Conservation (phyloP, 2,329 filamentous ascomycete species). For the Aspergillus tamarii region DNA sequence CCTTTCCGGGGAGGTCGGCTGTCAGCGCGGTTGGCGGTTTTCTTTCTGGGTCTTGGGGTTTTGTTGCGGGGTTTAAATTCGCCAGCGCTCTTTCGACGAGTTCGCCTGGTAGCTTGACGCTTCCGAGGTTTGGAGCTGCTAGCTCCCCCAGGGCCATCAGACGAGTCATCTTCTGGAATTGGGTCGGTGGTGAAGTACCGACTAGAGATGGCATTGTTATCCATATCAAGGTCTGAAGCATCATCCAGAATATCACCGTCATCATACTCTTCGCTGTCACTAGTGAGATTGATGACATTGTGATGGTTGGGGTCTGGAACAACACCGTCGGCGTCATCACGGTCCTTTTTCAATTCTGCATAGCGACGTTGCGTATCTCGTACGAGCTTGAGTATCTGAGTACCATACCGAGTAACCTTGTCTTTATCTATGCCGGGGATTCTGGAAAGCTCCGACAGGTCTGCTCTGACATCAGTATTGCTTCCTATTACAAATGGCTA, state of each 20-base stretch:
- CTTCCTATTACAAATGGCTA: not conserved
- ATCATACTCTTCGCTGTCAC: constrained; percentile 42
- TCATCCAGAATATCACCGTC: constrained; percentile 36
- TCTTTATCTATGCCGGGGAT: constrained; percentile 49
- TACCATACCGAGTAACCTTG: constrained; percentile 49
- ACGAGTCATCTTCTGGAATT: constrained; percentile 25
- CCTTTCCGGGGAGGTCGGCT: constrained; percentile 29
- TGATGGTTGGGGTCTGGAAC: constrained; percentile 50
- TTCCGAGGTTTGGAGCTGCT: constrained; percentile 29
- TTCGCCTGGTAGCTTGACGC: constrained; percentile 29
- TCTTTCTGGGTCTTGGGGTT: constrained; percentile 28
- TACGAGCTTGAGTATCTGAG: constrained; percentile 47
- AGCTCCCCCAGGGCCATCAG: constrained; percentile 20
- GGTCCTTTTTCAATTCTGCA: constrained; percentile 48
- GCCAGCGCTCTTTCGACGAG: constrained; percentile 30
- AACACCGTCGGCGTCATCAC: constrained; percentile 52
- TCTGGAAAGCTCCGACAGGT: constrained; percentile 40
- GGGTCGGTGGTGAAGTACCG: constrained; percentile 37
- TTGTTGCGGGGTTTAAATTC: constrained; percentile 29
- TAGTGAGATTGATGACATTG: constrained; percentile 49
- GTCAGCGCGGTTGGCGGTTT: constrained; percentile 24
- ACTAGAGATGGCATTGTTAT: constrained; percentile 34
- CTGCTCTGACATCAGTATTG: constrained; percentile 29
- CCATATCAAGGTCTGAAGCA: constrained; percentile 26
- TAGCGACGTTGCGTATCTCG: constrained; percentile 45